Conservation (phyloP, 371 early-diverging fungal genomes). For the Mucor velutinosus region DNA sequence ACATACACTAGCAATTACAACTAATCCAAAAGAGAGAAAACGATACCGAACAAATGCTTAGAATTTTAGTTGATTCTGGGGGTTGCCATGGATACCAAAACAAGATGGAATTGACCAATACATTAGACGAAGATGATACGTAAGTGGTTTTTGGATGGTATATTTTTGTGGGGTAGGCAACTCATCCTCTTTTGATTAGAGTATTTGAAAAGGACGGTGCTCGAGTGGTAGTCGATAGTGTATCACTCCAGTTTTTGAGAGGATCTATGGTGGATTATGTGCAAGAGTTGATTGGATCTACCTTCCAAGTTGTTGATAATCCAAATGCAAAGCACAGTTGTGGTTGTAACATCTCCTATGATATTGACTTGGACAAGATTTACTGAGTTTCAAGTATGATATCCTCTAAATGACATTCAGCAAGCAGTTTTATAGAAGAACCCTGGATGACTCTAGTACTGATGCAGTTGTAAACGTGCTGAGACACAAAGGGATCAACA, state of each 20-base stretch:
- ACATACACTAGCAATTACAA: slow-evolving; percentile 61
- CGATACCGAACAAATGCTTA: slow-evolving; percentile 63
- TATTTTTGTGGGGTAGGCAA: neutral
- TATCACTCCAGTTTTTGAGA: slow-evolving; percentile 83
- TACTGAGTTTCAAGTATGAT: slow-evolving; percentile 7
- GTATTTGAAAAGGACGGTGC: slow-evolving; percentile 85
- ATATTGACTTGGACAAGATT: slow-evolving; percentile 51
- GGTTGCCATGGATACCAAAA: slow-evolving; percentile 97
- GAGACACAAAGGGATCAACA: too few relatives aligned
- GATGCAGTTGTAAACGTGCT: neutral
- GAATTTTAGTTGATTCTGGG: slow-evolving; percentile 90
- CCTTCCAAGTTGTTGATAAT: slow-evolving; percentile 87
- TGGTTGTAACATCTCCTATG: slow-evolving; percentile 80
- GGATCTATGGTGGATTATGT: slow-evolving; percentile 90
- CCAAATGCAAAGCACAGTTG: slow-evolving; percentile 92
- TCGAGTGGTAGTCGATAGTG: slow-evolving; percentile 77
- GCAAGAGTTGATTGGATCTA: slow-evolving; percentile 91
- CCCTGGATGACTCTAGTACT: neutral
- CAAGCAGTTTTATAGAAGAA: neutral
- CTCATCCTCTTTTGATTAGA: slow-evolving; percentile 36
- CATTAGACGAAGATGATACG: slow-evolving; percentile 76
- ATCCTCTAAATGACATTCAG: neutral
- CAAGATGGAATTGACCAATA: slow-evolving; percentile 81
- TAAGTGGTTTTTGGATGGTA: slow-evolving; percentile 27
- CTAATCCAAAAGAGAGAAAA: slow-evolving; percentile 61